These are phyloP conservation scores for Myxozyma melibiosi DNA, from an alignment of 805 yeast genomes.

Conservation along the genomic window DNA sequence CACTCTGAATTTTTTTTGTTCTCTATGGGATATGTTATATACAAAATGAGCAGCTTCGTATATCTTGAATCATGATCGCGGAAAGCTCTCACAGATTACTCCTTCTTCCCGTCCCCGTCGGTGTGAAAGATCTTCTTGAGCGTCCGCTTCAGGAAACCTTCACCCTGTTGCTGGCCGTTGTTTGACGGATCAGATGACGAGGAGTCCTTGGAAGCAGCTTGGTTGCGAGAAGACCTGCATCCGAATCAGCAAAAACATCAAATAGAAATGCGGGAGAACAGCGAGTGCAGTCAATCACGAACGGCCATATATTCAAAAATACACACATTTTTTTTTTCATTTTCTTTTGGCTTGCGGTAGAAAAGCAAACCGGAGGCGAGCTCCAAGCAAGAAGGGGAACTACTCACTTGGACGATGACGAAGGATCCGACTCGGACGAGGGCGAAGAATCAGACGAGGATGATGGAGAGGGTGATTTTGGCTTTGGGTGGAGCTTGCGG, in stretches of 20 bases:
- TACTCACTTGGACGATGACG: constrained; percentile 11
- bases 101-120: constrained; percentile 15
- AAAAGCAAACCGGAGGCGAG: background rate
- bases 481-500: background rate
- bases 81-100: background rate
- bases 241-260: no score
- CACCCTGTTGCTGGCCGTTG: background rate
- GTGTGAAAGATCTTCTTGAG: constrained; percentile 22
- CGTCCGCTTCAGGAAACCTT: constrained; percentile 25
- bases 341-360: background rate
- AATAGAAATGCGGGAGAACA: no score
- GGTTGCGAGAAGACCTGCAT: no score
- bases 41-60: no score
- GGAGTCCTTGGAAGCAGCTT: background rate
- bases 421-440: background rate
- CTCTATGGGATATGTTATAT: no score
- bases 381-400: background rate
- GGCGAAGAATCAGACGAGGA: constrained; percentile 10
- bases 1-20: no score
- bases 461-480: constrained; percentile 2
- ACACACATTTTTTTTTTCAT: background rate
- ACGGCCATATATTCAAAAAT: background rate
- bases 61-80: background rate
- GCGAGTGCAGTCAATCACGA: background rate
- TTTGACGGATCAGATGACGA: constrained; percentile 5